These are phyloP conservation scores for Hortiboletus flavorubellus DNA, from an alignment of 768 basidiomycete species.

Conservation along the genomic window DNA sequence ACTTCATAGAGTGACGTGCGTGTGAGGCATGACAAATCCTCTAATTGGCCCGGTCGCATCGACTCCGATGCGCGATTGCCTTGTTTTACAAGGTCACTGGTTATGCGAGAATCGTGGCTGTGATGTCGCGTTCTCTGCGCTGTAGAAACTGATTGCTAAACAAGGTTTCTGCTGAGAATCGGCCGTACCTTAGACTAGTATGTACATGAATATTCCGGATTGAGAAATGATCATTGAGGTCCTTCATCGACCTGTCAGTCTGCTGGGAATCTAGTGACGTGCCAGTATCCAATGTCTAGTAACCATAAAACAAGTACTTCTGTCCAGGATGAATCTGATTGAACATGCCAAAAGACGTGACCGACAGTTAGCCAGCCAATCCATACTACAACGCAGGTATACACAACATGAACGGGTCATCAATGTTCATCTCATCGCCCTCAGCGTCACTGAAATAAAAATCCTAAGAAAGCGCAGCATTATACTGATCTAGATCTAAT, in stretches of 20 bases:
- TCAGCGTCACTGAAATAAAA: not conserved
- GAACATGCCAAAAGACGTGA: not conserved
- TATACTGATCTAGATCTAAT: not conserved
- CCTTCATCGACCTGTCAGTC: no score
- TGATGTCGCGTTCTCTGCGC: no score
- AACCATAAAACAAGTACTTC: not conserved
- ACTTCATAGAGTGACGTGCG: slow-evolving; percentile 6
- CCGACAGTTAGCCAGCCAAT: not conserved
- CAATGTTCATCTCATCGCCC: not conserved
- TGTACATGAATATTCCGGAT: no score
- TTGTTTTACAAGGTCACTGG: no score
- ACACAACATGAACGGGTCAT: not conserved
- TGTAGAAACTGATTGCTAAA: no score
- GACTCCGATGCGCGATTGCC: no score
- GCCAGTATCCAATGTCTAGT: not conserved
- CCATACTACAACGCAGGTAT: slow-evolving; percentile 4
- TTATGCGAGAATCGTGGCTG: no score
- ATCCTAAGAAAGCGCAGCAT: not conserved
- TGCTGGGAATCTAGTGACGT: not conserved
- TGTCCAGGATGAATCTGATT: not conserved
- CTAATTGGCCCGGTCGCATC: no score
- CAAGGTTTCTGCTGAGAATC: no score
- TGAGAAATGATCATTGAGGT: no score
- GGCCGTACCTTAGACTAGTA: no score
- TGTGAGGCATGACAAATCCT: not conserved